phyloP scores from a whole-genome alignment of 2,329 filamentous ascomycete genomes.

The Daldinia sp. region DNA sequence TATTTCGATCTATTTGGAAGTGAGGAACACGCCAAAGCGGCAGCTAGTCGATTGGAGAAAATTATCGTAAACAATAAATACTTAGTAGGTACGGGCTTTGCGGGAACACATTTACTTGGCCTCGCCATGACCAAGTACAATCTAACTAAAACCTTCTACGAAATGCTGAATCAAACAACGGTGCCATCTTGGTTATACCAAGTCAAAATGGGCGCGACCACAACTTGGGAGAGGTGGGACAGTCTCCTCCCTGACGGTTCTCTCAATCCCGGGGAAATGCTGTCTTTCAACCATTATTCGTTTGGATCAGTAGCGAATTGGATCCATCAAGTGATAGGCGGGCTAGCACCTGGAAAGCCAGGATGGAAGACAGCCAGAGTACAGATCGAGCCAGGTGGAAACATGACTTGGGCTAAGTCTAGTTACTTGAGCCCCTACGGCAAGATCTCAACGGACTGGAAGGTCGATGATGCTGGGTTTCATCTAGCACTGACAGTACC shows the following conservation, averaged over 20 bases:
- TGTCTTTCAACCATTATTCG: slow-evolving; percentile 60
- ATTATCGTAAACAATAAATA: slow-evolving; percentile 48
- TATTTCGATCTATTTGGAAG: slow-evolving; percentile 49
- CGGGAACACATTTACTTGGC: slow-evolving; percentile 52
- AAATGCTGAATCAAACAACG: slow-evolving; percentile 56
- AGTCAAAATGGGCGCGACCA: slow-evolving; percentile 56
- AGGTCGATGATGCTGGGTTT: slow-evolving; percentile 37
- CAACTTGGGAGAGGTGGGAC: slow-evolving; percentile 62
- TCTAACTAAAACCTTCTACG: slow-evolving; percentile 51
- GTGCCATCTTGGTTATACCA: slow-evolving; percentile 59
- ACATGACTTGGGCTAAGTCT: slow-evolving; percentile 47
- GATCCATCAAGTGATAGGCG: slow-evolving; percentile 55
- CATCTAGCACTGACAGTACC: slow-evolving; percentile 37
- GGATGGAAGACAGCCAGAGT: slow-evolving; percentile 53
- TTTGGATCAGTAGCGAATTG: slow-evolving; percentile 59
- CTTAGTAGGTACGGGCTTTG: slow-evolving; percentile 54
- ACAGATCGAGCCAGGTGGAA: slow-evolving; percentile 48
- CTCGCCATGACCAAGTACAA: slow-evolving; percentile 45
- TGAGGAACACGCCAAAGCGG: slow-evolving; percentile 33
- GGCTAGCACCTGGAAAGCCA: slow-evolving; percentile 50
- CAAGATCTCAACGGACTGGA: slow-evolving; percentile 43
- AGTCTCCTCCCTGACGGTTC: slow-evolving; percentile 54
- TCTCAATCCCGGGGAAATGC: slow-evolving; percentile 57
- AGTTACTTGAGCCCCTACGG: slow-evolving; percentile 48
- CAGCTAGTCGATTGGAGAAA: slow-evolving; percentile 43